These are phyloP conservation scores for Pyrenula massariospora DNA, from an alignment of 495 filamentous ascomycete genomes.

Conservation along the genomic window DNA sequence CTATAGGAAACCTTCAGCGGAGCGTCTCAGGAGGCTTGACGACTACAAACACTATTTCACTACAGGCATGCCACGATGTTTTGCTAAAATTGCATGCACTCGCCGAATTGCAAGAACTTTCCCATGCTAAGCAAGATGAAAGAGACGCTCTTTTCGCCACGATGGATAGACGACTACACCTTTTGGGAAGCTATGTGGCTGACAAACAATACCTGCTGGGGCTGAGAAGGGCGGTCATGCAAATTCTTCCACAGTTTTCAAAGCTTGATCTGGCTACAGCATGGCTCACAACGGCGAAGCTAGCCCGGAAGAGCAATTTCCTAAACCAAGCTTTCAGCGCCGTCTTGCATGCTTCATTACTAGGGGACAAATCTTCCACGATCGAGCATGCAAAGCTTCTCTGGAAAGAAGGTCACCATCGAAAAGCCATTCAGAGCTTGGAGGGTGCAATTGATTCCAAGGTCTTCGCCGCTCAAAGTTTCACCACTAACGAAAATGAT, in stretches of 20 bases:
- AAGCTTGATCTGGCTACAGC: constrained; percentile 65
- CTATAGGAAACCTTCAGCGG: constrained; percentile 53
- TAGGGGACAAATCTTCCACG: constrained; percentile 73
- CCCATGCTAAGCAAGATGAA: constrained; percentile 28
- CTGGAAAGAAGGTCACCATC: constrained; percentile 90
- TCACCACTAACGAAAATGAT: constrained; percentile 24
- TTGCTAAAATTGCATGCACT: constrained; percentile 79
- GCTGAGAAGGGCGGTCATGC: constrained; percentile 75
- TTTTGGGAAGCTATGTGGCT: constrained; percentile 71
- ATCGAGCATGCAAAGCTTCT: constrained; percentile 87
- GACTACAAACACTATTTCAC: constrained; percentile 57
- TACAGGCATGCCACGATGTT: constrained; percentile 69
- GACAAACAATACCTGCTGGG: constrained; percentile 95
- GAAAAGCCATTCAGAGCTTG: constrained; percentile 86
- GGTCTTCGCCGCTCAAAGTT: constrained; percentile 43
- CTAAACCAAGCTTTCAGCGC: constrained; percentile 84
- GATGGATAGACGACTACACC: constrained; percentile 64
- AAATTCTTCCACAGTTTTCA: constrained; percentile 41
- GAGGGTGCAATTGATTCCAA: constrained; percentile 72
- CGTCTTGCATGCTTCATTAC: constrained; percentile 73
- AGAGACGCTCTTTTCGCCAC: constrained; percentile 36
- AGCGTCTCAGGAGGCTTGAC: constrained; percentile 63
- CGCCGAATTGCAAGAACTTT: constrained; percentile 75
- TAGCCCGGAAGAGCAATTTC: constrained; percentile 75
- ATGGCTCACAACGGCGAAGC: constrained; percentile 76